Percentiles rank a stretch among this genome's conserved stretches.
These are phyloP conservation scores for Dactylorhiza incarnata DNA, from an alignment of 106 monocot species.

Conservation along the genomic window DNA sequence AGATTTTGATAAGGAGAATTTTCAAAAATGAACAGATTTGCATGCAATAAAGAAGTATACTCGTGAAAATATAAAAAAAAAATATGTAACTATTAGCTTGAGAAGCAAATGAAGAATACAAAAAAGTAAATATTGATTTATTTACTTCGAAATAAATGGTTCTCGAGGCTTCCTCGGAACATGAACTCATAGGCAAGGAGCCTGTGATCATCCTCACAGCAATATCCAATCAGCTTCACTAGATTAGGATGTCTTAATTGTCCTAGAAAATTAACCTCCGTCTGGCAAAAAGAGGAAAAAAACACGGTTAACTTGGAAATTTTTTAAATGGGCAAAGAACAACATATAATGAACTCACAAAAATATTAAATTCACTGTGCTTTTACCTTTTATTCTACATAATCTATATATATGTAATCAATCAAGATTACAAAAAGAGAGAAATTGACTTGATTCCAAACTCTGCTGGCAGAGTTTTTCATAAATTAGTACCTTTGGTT, in stretches of 20 bases:
- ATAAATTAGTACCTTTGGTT: neutral
- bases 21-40: neutral
- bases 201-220: constrained; percentile 92
- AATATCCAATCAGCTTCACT: constrained; percentile 88
- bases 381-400: neutral
- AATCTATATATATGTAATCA: neutral
- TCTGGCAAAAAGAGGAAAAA: constrained; percentile 35
- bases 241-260: constrained; percentile 94
- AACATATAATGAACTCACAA: neutral
- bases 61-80: neutral
- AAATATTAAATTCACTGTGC: neutral
- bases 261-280: constrained; percentile 89
- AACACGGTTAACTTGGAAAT: constrained; percentile 3
- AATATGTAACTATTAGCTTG: neutral
- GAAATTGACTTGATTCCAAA: neutral
- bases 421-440: neutral
- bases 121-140: constrained; percentile 11
- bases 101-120: neutral
- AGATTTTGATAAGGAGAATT: neutral
- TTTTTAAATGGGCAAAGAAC: neutral
- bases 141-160: constrained; percentile 88
- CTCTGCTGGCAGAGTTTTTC: neutral
- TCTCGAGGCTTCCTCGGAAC: constrained; percentile 92
- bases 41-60: neutral
- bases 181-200: constrained; percentile 95